phyloP scores from a whole-genome alignment of 768 basidiomycete species.

The Leccinellum albellum region DNA sequence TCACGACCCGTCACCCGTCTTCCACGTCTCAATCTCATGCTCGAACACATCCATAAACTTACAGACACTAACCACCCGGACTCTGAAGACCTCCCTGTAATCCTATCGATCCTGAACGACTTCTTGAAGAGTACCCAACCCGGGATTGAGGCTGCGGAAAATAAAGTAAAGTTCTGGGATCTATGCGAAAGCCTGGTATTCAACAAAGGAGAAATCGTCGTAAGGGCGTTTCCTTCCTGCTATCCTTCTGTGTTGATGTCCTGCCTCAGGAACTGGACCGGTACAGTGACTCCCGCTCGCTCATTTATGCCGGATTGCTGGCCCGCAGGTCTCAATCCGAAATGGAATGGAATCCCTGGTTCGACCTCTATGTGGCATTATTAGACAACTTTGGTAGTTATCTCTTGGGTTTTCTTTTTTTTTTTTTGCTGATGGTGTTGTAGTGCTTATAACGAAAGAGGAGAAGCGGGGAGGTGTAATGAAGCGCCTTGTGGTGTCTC shows the following conservation, averaged over 20 bases:
- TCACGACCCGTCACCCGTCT: slow-evolving; percentile 88
- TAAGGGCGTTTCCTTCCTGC: slow-evolving; percentile 33
- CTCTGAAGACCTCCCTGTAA: slow-evolving; percentile 68
- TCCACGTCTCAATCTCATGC: slow-evolving; percentile 69
- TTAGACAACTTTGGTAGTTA: slow-evolving; percentile 74
- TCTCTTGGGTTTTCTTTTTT: background rate
- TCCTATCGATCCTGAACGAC: slow-evolving; percentile 61
- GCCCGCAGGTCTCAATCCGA: slow-evolving; percentile 60
- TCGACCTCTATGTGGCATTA: slow-evolving; percentile 59
- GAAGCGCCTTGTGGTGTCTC: slow-evolving; percentile 55
- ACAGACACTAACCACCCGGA: slow-evolving; percentile 79
- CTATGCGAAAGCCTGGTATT: slow-evolving; percentile 73
- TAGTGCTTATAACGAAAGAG: slow-evolving; percentile 65
- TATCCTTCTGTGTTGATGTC: slow-evolving; percentile 3
- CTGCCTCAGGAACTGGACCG: slow-evolving; percentile 72
- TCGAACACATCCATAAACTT: slow-evolving; percentile 65
- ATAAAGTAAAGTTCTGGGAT: slow-evolving; percentile 84
- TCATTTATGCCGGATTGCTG: slow-evolving; percentile 66
- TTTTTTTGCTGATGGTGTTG: slow-evolving; percentile 1
- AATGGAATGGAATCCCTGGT: slow-evolving; percentile 67
- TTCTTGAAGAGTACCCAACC: slow-evolving; percentile 85
- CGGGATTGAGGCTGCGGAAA: slow-evolving; percentile 87
- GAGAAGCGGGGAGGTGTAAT: slow-evolving; percentile 49
- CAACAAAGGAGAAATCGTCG: slow-evolving; percentile 79
- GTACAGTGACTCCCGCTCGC: slow-evolving; percentile 67